Conservation (phyloP, 257 asterid species). For the Paraleonurus japonicus region DNA sequence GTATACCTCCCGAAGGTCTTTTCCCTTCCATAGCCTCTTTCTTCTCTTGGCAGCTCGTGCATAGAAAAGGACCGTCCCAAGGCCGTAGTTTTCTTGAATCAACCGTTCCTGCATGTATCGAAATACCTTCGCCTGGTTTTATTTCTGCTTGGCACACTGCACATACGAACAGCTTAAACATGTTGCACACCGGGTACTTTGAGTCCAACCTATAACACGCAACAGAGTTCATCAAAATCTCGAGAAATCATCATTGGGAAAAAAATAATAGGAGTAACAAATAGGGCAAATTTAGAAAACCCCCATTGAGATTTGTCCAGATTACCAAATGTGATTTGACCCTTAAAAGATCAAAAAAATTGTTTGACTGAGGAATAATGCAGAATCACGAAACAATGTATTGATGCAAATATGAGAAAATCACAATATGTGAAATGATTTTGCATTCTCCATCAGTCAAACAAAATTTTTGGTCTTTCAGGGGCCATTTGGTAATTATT, state of each 20-base stretch:
- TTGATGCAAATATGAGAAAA: not conserved
- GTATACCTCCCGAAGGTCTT: slow-evolving; percentile 71
- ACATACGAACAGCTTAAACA: slow-evolving; percentile 92
- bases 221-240: slow-evolving; percentile 3
- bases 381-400: not conserved
- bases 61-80: slow-evolving; percentile 98
- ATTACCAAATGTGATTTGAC: not conserved
- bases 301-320: not conserved
- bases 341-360: not conserved
- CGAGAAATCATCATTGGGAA: not conserved
- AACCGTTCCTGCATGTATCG: slow-evolving; percentile 58
- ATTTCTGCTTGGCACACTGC: slow-evolving; percentile 94
- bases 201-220: slow-evolving; percentile 64
- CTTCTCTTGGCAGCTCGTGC: slow-evolving; percentile 89
- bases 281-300: not conserved
- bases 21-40: slow-evolving; percentile 99
- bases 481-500: not conserved
- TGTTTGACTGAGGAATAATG: not conserved
- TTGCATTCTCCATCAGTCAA: not conserved
- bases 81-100: slow-evolving; percentile 73
- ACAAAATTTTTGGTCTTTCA: not conserved
- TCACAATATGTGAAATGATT: not conserved
- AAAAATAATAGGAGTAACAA: not conserved
- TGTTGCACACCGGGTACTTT: slow-evolving; percentile 87
- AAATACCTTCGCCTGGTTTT: slow-evolving; percentile 92